Percentiles rank a stretch among this genome's conserved stretches.
These are phyloP conservation scores for Nemania bipapillata DNA, from an alignment of 2,329 filamentous ascomycete genomes.

Conservation along the genomic window DNA sequence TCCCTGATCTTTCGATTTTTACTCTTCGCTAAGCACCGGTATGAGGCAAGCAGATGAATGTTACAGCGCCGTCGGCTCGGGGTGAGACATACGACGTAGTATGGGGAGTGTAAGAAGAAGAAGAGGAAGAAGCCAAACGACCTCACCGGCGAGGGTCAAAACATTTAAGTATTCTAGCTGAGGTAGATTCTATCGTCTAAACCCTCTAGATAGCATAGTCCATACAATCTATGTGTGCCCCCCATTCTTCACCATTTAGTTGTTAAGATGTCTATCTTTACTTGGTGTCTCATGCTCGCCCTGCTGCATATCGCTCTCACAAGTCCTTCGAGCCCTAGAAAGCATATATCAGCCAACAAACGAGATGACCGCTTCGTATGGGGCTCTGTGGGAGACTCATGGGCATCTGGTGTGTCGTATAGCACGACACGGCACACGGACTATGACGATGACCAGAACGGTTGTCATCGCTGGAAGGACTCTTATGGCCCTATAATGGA, in stretches of 20 bases:
- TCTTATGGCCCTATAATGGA: constrained; percentile 34
- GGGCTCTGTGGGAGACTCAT: constrained; percentile 32
- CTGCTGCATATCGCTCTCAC: constrained; percentile 20
- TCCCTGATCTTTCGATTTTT: background rate
- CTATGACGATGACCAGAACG: constrained; percentile 32
- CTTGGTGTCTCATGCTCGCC: background rate
- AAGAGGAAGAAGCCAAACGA: too few species aligned
- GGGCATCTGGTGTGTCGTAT: constrained; percentile 30
- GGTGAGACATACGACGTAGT: background rate
- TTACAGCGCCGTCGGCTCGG: background rate
- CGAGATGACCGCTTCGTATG: constrained; percentile 31
- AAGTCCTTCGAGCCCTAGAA: constrained; percentile 9
- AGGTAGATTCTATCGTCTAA: background rate
- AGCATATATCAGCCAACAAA: constrained; percentile 10
- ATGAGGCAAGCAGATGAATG: background rate
- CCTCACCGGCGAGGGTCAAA: background rate
- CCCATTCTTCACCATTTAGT: background rate
- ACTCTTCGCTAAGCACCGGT: background rate
- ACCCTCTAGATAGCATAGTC: background rate
- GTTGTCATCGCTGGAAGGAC: constrained; percentile 33
- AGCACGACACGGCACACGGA: constrained; percentile 23
- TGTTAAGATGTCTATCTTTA: constrained; percentile 7
- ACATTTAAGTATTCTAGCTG: background rate
- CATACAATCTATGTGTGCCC: background rate
- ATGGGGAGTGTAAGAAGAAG: background rate